Evolutionary conservation across 2,329 filamentous ascomycete genomes (phyloP).

Genomic region (Xylaria arbuscula): DNA sequence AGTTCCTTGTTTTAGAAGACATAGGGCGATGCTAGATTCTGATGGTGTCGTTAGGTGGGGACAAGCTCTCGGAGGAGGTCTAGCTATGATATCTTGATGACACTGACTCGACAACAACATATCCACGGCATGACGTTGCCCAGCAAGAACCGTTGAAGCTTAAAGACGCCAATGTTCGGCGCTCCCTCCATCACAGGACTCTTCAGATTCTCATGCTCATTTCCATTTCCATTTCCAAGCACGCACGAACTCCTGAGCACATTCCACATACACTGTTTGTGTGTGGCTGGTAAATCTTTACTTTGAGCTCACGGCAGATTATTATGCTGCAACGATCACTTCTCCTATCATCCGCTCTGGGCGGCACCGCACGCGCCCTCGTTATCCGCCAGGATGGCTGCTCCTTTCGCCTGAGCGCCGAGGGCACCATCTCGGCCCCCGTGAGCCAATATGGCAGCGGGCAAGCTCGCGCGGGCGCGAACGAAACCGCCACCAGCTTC

Average conservation of each 20-base stretch:
- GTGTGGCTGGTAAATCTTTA: not conserved
- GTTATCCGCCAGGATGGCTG: constrained; percentile 50
- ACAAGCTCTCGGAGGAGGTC: not conserved
- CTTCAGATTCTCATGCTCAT: not conserved
- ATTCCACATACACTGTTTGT: not conserved
- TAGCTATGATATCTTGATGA: not conserved
- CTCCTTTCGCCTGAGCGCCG: constrained; percentile 63
- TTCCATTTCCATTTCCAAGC: not conserved
- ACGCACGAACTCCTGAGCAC: not conserved
- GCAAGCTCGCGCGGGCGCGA: constrained; percentile 62
- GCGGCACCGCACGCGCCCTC: constrained; percentile 41
- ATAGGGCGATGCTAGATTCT: constrained; percentile 8
- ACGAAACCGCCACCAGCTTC: constrained; percentile 60
- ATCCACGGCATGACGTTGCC: constrained; percentile 18
- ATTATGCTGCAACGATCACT: constrained; percentile 42
- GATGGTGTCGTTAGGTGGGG: constrained; percentile 9
- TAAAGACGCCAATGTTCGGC: not conserved
- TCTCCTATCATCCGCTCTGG: constrained; percentile 36
- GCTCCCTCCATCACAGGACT: not conserved
- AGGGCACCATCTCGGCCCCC: constrained; percentile 59
- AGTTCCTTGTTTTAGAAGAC: constrained; percentile 11
- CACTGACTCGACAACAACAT: constrained; percentile 20
- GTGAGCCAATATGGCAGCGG: constrained; percentile 71
- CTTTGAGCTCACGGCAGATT: not conserved
- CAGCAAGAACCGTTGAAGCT: constrained; percentile 14